Conservation (phyloP, 495 filamentous ascomycete genomes). For the Penicillium angulare region DNA sequence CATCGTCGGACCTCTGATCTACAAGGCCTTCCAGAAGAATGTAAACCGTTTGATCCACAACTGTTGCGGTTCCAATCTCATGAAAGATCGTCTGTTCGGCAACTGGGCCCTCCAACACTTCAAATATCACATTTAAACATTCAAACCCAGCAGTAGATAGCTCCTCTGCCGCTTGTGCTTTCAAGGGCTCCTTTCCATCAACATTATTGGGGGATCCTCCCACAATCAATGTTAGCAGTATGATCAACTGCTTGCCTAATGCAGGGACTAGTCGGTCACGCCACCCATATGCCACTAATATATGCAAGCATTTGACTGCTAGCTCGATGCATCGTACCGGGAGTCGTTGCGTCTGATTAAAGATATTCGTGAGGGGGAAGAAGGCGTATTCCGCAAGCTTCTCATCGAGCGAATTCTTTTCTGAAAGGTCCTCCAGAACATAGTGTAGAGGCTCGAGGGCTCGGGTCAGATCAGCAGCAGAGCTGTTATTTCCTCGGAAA, state of each 20-base stretch:
- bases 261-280: slow-evolving; percentile 59
- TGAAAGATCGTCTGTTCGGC: slow-evolving; percentile 58
- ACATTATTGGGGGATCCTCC: slow-evolving; percentile 61
- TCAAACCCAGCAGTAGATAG: slow-evolving; percentile 59
- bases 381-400: slow-evolving; percentile 93
- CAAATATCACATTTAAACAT: slow-evolving; percentile 55
- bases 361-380: slow-evolving; percentile 85
- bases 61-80: slow-evolving; percentile 53
- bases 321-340: slow-evolving; percentile 73
- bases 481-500: slow-evolving; percentile 53
- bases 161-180: slow-evolving; percentile 60
- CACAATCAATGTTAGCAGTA: slow-evolving; percentile 77
- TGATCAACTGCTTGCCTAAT: slow-evolving; percentile 79
- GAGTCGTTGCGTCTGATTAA: slow-evolving; percentile 69
- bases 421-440: slow-evolving; percentile 51
- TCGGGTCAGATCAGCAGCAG: slow-evolving; percentile 52
- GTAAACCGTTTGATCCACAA: slow-evolving; percentile 82
- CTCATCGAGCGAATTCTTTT: slow-evolving; percentile 60
- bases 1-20: slow-evolving; percentile 55
- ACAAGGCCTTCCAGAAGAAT: slow-evolving; percentile 70
- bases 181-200: slow-evolving; percentile 28
- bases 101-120: slow-evolving; percentile 37
- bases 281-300: slow-evolving; percentile 79
- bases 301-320: slow-evolving; percentile 66
- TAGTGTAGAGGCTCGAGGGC: slow-evolving; percentile 54